These are phyloP conservation scores for Sporisorium reilianum DNA, from an alignment of 1,284 basidiomycete genomes.

Conservation along the genomic window DNA sequence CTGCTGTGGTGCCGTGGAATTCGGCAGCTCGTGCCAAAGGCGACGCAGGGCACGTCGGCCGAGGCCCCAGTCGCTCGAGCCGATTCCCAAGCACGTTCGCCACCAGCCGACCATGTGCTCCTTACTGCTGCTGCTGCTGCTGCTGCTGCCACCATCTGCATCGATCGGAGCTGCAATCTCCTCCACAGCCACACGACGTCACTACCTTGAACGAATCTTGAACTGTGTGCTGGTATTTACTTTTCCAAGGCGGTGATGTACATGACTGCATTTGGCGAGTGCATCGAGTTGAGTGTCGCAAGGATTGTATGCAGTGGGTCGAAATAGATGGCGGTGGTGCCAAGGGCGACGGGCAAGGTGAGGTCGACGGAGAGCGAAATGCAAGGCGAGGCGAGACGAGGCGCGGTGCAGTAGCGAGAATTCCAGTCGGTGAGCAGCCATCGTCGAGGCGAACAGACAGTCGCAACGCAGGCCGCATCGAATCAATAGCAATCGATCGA, in stretches of 20 bases:
- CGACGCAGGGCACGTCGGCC: too few species aligned
- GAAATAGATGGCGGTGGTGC: constrained; percentile 2
- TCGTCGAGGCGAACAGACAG: not conserved
- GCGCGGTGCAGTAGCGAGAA: constrained; percentile 3
- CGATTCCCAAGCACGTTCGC: too few species aligned
- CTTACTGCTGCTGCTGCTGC: not conserved
- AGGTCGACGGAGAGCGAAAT: not conserved
- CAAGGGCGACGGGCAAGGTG: not conserved
- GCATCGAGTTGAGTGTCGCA: not conserved
- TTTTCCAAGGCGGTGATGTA: constrained; percentile 56
- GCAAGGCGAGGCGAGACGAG: not conserved
- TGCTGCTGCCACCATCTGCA: not conserved
- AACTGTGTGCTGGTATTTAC: constrained; percentile 10
- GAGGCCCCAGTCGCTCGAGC: too few species aligned
- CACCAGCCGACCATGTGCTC: too few species aligned
- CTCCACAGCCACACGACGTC: not conserved
- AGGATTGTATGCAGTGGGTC: not conserved
- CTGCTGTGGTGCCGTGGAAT: too few species aligned
- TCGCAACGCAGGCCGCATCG: not conserved
- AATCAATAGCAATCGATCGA: not conserved
- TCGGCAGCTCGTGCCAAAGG: too few species aligned
- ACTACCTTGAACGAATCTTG: not conserved
- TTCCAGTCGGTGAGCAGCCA: constrained; percentile 1
- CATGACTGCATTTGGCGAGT: constrained; percentile 34
- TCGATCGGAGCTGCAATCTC: constrained; percentile 3